These are phyloP conservation scores for Vigna angularis DNA, from an alignment of 306 rosid genomes.

Conservation along the genomic window DNA sequence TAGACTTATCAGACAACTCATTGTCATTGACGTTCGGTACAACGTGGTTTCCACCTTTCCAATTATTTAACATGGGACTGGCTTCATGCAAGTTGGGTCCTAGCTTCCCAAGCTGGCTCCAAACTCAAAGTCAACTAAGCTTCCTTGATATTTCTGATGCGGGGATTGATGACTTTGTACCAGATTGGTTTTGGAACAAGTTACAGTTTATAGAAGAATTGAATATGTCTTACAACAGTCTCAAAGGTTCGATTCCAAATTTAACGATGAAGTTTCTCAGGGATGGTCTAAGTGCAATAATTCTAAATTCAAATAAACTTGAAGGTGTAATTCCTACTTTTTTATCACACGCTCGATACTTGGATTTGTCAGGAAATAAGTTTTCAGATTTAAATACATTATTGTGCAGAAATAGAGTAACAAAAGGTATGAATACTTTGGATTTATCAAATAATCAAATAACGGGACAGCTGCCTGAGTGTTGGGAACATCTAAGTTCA, in stretches of 20 bases:
- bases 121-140: rapidly evolving
- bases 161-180: conserved; percentile 2
- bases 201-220: rapidly evolving
- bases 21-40: neutral
- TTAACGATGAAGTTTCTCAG: neutral
- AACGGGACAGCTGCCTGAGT: neutral
- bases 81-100: conserved; percentile 39
- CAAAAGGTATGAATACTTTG: neutral
- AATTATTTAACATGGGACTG: rapidly evolving
- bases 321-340: neutral
- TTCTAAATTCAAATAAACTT: neutral
- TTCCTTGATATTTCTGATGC: neutral
- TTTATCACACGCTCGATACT: neutral
- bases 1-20: neutral
- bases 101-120: conserved; percentile 33
- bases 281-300: neutral
- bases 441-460: conserved; percentile 9
- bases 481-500: neutral
- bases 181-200: conserved; percentile 30
- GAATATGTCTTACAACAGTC: conserved; percentile 33
- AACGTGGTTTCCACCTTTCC: conserved; percentile 26
- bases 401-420: neutral
- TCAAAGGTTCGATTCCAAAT: neutral
- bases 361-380: neutral
- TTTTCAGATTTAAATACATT: neutral